Evolutionary conservation across 805 yeast species (phyloP), one percentile per base, ranked within the genome.

Genomic region (Candida sakaeoensis): DNA sequence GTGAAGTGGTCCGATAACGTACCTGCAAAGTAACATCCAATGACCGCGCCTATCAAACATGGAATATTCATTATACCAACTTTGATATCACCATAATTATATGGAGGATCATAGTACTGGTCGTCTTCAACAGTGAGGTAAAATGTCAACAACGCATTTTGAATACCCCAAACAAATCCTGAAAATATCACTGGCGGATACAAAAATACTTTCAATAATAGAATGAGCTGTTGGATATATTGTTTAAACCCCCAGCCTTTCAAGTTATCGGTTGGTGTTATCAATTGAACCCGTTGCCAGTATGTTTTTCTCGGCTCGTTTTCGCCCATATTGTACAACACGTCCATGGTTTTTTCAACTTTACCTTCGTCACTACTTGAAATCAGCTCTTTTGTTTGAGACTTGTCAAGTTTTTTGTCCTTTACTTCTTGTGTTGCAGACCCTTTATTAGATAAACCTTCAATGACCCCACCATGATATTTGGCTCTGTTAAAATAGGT

Each of bases 401-500:
- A 21, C 24, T 33, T 40, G 21, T 13, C 31, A 14, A 17, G 21
- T 36, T 23, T 12, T 8, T 18, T 23, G 7, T 19, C 28, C 33
- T 10, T 36, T 9, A 13, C 25, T 17, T 29, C 17, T 14, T 17
- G 14, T 8, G 23, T 3, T n/a, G 28, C 23, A 23, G 7, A 6
- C 5, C 10, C 14, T 3, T 7, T 16, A 22, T 33, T 30, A 18
- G 41, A 19, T 22, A 38, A 16, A 13, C 41, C 36, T 10, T 38
- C 27, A 26, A 45, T 39, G n/a, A 43, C 38, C n/a, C 42, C 36
- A n/a, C 39, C 39, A 22, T 56, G 58, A 31, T 30, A 31, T 33
- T 44, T 50, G 17, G 51, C 41, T 33, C 70, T 51, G 44, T 67
- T 67, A 45, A 75, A 77, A 37, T 65, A 69, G 10, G 83, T 76